Evolutionary conservation across 495 filamentous ascomycete genomes (phyloP).

Genomic region (Podospora pseudocomata): DNA sequence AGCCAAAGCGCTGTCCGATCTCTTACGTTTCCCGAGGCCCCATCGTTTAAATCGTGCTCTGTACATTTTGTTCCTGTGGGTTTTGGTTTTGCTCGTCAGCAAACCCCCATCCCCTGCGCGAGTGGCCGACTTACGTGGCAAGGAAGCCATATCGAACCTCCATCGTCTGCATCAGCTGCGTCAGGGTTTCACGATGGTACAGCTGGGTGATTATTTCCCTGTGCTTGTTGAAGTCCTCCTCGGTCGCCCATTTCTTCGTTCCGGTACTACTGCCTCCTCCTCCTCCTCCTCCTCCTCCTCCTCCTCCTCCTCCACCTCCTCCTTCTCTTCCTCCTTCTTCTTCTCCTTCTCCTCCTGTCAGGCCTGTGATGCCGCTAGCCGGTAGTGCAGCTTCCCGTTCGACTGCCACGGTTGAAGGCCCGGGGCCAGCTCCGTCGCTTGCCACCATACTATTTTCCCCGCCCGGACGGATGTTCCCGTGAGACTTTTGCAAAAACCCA

Average conservation of each 20-base stretch:
- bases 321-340: too few relatives aligned
- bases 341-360: too few relatives aligned
- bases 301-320: too few relatives aligned
- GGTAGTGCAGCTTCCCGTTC: not conserved
- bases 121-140: conserved; percentile 1
- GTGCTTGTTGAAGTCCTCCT: conserved; percentile 5
- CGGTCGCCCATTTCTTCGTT: conserved; percentile 8
- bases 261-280: not conserved
- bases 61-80: conserved; percentile 4
- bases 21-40: conserved; percentile 7
- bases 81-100: not conserved
- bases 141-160: not conserved
- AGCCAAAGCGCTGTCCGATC: not conserved
- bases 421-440: not conserved
- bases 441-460: not conserved
- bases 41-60: conserved; percentile 7
- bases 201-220: conserved; percentile 1
- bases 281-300: too few relatives aligned
- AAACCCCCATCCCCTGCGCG: too few relatives aligned
- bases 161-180: conserved; percentile 6
- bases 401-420: not conserved
- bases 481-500: not conserved
- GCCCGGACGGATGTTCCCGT: not conserved
- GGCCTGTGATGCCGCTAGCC: not conserved
- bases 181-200: not conserved